phyloP scores from a whole-genome alignment of 2,329 filamentous ascomycete species.

The Aspergillus ibericus region DNA sequence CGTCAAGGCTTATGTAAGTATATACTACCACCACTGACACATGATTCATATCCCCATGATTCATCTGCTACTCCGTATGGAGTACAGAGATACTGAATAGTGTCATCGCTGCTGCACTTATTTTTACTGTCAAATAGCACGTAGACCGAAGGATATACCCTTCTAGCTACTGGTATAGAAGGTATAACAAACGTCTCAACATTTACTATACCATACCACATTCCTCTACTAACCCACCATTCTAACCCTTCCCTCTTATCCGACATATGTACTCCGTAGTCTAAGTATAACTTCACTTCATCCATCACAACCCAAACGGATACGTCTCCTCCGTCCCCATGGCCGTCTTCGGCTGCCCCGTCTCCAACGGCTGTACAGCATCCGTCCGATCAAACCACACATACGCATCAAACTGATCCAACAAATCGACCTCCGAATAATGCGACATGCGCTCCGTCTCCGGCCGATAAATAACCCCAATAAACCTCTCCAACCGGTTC shows the following conservation, averaged over 20 bases:
- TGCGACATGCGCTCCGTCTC: constrained; percentile 52
- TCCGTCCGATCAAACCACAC: constrained; percentile 53
- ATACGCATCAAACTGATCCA: constrained; percentile 52
- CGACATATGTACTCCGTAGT: no score
- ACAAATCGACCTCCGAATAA: constrained; percentile 49
- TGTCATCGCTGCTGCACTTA: no score
- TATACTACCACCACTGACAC: no score
- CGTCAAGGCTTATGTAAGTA: constrained; percentile 10
- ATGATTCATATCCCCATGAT: no score
- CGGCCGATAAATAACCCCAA: constrained; percentile 55
- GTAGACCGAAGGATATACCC: no score
- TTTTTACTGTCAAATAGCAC: no score
- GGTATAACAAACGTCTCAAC: no score
- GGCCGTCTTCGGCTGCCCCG: constrained; percentile 45
- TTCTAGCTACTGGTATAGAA: no score
- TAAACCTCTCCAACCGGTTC: constrained; percentile 50
- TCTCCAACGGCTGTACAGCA: constrained; percentile 49
- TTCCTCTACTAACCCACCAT: neutral
- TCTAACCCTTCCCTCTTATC: no score
- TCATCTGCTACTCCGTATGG: no score
- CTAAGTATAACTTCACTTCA: neutral
- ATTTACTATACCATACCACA: no score
- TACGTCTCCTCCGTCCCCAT: constrained; percentile 51
- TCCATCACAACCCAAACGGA: constrained; percentile 50
- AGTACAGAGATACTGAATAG: no score